These are phyloP conservation scores for Pyrenochaeta sp. DNA, from an alignment of 2,329 filamentous ascomycete species.

Conservation along the genomic window DNA sequence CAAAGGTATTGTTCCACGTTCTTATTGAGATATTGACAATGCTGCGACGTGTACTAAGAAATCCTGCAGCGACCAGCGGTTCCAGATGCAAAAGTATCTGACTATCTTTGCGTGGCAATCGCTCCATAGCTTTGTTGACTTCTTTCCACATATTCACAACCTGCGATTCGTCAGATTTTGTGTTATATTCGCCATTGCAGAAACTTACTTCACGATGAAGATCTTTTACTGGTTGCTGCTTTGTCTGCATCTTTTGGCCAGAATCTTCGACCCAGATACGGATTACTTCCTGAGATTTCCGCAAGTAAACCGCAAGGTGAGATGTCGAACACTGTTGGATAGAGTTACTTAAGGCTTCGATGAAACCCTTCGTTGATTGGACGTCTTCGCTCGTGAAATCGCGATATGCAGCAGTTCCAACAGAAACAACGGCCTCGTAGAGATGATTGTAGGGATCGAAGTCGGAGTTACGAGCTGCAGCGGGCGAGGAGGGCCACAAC, in stretches of 20 bases:
- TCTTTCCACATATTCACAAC: slow-evolving; percentile 50
- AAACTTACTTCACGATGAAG: slow-evolving; percentile 36
- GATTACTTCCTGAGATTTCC: slow-evolving; percentile 68
- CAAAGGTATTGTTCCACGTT: slow-evolving; percentile 77
- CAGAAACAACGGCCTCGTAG: slow-evolving; percentile 65
- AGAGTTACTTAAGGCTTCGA: slow-evolving; percentile 60
- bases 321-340: slow-evolving; percentile 50
- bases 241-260: slow-evolving; percentile 40
- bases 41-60: slow-evolving; percentile 60
- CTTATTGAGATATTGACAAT: slow-evolving; percentile 61
- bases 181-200: too few relatives aligned
- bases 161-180: slow-evolving; percentile 29
- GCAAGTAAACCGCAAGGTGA: slow-evolving; percentile 64
- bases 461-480: slow-evolving; percentile 40
- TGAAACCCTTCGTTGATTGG: slow-evolving; percentile 54
- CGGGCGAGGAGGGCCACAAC: slow-evolving; percentile 67
- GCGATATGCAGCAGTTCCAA: slow-evolving; percentile 65
- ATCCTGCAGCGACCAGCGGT: slow-evolving; percentile 59
- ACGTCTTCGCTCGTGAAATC: slow-evolving; percentile 50
- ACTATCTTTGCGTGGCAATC: slow-evolving; percentile 65
- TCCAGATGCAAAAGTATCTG: slow-evolving; percentile 62
- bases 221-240: slow-evolving; percentile 22
- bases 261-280: slow-evolving; percentile 69
- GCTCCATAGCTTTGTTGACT: slow-evolving; percentile 62
- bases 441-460: slow-evolving; percentile 71